These are phyloP conservation scores for Theileria annulata DNA, from an alignment of 169 alveolate genomes.

Conservation along the genomic window DNA sequence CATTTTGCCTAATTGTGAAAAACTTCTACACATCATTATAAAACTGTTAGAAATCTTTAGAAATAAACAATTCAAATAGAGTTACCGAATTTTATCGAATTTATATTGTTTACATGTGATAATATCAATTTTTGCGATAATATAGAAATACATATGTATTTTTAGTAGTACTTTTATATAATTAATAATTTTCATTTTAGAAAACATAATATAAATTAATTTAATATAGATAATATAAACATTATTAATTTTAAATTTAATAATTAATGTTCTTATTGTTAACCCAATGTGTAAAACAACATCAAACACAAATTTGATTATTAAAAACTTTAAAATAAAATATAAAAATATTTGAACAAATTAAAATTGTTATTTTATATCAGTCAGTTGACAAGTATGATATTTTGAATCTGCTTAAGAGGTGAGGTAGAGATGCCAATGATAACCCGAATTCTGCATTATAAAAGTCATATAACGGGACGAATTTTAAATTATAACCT, in stretches of 20 bases:
- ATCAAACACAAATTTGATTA: not conserved
- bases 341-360: not conserved
- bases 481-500: conserved; percentile 11
- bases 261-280: not conserved
- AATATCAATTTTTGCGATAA: conserved; percentile 3
- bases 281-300: conserved; percentile 17
- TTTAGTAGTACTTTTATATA: not conserved
- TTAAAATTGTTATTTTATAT: not conserved
- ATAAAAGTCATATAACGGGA: conserved; percentile 58
- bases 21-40: conserved; percentile 6
- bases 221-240: not conserved
- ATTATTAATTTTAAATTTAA: not conserved
- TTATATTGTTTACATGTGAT: not conserved
- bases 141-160: not conserved
- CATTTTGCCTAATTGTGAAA: conserved; percentile 10
- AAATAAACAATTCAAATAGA: not conserved
- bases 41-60: not conserved
- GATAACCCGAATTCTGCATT: conserved; percentile 47
- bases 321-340: not conserved
- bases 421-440: conserved; percentile 57
- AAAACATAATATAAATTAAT: not conserved
- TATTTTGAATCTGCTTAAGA: conserved; percentile 52
- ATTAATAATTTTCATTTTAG: not conserved
- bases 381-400: conserved; percentile 44
- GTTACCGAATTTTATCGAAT: not conserved